phyloP scores from a whole-genome alignment of 257 asterid genomes.

The Petunia secreta region DNA sequence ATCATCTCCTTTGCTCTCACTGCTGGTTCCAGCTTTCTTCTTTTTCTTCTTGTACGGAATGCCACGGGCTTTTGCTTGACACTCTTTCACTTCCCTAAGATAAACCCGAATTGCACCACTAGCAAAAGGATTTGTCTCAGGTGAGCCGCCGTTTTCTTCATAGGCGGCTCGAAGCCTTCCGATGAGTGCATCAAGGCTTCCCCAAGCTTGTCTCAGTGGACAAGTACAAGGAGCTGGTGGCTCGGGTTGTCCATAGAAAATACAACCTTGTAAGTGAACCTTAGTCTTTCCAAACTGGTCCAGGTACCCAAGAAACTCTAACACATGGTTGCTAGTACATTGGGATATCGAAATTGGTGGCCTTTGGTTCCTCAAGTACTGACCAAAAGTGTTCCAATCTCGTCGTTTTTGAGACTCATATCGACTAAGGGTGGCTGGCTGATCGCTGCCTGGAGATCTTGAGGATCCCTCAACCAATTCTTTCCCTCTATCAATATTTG shows the following conservation, averaged over 20 bases:
- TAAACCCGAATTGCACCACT: conserved; percentile 68
- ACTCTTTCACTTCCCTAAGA: conserved; percentile 72
- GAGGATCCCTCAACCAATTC: conserved; percentile 57
- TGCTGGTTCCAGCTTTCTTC: conserved; percentile 41
- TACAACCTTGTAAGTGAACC: conserved; percentile 74
- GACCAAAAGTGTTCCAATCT: conserved; percentile 87
- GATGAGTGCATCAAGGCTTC: conserved; percentile 76
- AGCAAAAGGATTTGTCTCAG: conserved; percentile 73
- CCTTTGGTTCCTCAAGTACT: conserved; percentile 64
- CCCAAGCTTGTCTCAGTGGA: conserved; percentile 83
- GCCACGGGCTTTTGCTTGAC: conserved; percentile 72
- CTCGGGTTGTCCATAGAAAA: conserved; percentile 79
- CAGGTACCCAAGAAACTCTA: conserved; percentile 61
- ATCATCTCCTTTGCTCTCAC: conserved; percentile 38
- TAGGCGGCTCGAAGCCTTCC: conserved; percentile 83
- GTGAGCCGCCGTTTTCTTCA: conserved; percentile 80
- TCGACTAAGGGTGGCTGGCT: conserved; percentile 48
- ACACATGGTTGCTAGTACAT: conserved; percentile 67
- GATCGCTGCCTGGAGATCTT: conserved; percentile 46
- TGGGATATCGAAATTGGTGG: conserved; percentile 58
- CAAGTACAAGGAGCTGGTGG: conserved; percentile 81
- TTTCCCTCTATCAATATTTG: conserved; percentile 42
- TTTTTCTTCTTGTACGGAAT: conserved; percentile 78
- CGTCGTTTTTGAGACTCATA: conserved; percentile 77
- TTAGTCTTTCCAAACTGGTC: conserved; percentile 87